These are phyloP conservation scores for Penicillium sp. DNA, from an alignment of 2,329 filamentous ascomycete genomes.

Conservation along the genomic window DNA sequence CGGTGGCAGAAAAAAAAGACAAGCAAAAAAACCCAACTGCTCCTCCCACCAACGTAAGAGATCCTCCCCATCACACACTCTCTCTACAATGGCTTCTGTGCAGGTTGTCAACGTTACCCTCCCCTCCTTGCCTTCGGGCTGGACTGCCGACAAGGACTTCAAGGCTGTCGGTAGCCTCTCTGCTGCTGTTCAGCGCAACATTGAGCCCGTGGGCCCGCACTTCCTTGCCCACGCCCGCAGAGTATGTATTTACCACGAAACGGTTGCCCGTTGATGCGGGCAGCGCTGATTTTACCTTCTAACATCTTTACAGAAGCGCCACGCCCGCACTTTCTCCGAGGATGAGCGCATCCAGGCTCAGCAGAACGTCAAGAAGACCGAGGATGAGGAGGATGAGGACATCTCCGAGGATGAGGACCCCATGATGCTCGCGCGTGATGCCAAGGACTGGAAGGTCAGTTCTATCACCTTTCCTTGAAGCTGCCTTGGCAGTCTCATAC, in stretches of 20 bases:
- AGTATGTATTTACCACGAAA: conserved; percentile 50
- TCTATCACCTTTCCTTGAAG: not conserved
- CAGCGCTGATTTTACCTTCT: conserved; percentile 15
- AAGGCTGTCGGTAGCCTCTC: conserved; percentile 79
- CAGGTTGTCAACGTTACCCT: conserved; percentile 54
- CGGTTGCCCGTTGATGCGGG: conserved; percentile 1
- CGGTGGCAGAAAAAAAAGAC: conserved; percentile 43
- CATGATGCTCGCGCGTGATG: conserved; percentile 86
- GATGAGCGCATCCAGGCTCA: conserved; percentile 97
- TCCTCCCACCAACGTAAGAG: conserved; percentile 22
- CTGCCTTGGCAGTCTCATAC: not conserved
- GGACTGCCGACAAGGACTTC: conserved; percentile 87
- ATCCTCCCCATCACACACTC: conserved; percentile 14
- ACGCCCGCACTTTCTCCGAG: conserved; percentile 97
- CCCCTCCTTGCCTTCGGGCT: conserved; percentile 76
- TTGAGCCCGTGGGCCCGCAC: conserved; percentile 95
- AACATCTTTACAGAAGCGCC: conserved; percentile 62
- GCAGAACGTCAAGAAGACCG: conserved; percentile 91
- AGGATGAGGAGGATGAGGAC: conserved; percentile 86
- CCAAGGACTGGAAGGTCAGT: conserved; percentile 98
- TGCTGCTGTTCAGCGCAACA: conserved; percentile 76
- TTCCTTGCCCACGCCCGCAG: conserved; percentile 97
- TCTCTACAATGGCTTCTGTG: conserved; percentile 65
- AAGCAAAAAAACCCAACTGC: conserved; percentile 33
- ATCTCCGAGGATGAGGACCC: conserved; percentile 94